Conservation (phyloP, 2,329 filamentous ascomycete species). For the Corynespora cassiicola region DNA sequence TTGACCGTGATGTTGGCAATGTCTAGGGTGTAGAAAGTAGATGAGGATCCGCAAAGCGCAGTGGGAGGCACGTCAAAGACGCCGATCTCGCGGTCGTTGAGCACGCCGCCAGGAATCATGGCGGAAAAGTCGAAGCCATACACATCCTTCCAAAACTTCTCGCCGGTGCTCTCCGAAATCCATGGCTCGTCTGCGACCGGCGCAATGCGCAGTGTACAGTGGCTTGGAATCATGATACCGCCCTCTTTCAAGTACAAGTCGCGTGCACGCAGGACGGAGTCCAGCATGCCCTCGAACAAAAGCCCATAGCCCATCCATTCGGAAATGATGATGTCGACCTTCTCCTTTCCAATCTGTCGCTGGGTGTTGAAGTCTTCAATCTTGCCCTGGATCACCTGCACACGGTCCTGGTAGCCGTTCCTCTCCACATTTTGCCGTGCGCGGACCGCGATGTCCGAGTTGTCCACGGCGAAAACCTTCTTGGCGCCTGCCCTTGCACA, state of each 20-base stretch:
- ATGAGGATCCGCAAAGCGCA: conserved; percentile 57
- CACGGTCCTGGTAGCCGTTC: conserved; percentile 75
- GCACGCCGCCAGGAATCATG: conserved; percentile 83
- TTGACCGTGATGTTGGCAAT: conserved; percentile 74
- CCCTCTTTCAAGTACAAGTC: conserved; percentile 83
- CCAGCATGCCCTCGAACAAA: conserved; percentile 94
- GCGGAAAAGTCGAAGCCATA: conserved; percentile 95
- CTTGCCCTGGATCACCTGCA: conserved; percentile 83
- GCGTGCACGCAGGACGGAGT: conserved; percentile 86
- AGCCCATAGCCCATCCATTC: conserved; percentile 99
- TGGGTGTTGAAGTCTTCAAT: conserved; percentile 84
- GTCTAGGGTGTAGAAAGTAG: conserved; percentile 76
- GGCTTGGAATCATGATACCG: conserved; percentile 85
- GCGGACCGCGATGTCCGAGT: conserved; percentile 87
- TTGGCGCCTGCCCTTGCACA: conserved; percentile 88
- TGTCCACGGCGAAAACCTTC: conserved; percentile 89
- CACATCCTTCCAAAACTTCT: conserved; percentile 82
- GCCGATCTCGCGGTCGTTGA: conserved; percentile 63
- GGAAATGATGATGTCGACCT: conserved; percentile 93
- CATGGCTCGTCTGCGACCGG: conserved; percentile 81
- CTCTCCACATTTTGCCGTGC: conserved; percentile 83
- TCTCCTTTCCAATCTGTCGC: conserved; percentile 50
- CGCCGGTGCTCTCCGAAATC: conserved; percentile 73
- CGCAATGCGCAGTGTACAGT: conserved; percentile 82
- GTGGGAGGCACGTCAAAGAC: conserved; percentile 39